A percentile compares a stretch with the other conserved stretches of the same genome.
phyloP scores from a whole-genome alignment of 768 basidiomycete genomes.

The Lanmaoa pseudosensibilis region DNA sequence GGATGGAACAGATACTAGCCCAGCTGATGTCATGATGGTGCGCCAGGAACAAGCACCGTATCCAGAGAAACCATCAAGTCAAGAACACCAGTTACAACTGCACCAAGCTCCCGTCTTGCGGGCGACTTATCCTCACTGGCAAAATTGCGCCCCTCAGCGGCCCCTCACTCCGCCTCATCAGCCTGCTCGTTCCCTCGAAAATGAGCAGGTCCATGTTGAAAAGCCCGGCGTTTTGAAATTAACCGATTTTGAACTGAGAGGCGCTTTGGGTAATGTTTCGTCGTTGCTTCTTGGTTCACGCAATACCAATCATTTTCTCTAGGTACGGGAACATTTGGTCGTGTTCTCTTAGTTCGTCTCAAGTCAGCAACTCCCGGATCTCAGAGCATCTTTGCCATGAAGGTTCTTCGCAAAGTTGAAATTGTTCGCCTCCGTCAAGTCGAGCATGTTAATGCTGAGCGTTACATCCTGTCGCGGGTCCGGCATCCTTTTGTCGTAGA shows the following conservation, averaged over 20 bases:
- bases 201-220: constrained; percentile 66
- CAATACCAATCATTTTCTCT: constrained; percentile 4
- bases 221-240: constrained; percentile 57
- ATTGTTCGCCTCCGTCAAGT: constrained; percentile 91
- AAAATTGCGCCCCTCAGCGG: background rate
- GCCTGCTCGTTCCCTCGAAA: constrained; percentile 62
- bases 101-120: constrained; percentile 5
- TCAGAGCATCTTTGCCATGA: constrained; percentile 74
- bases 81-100: constrained; percentile 7
- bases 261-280: constrained; percentile 61
- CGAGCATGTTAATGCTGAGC: constrained; percentile 96
- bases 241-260: constrained; percentile 79
- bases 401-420: constrained; percentile 83
- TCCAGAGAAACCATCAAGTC: constrained; percentile 12
- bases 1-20: constrained; percentile 27
- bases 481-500: constrained; percentile 97
- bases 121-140: constrained; percentile 13
- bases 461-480: constrained; percentile 87
- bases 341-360: constrained; percentile 87
- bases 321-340: constrained; percentile 97
- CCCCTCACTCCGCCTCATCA: constrained; percentile 31
- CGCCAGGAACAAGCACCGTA: constrained; percentile 14
- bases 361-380: constrained; percentile 46
- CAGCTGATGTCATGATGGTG: constrained; percentile 1
- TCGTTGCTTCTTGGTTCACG: background rate